Evolutionary conservation across 192 early-diverging fungal species (phyloP), one percentile per base, ranked within the genome.

Genomic region (Linnemannia elongata): DNA sequence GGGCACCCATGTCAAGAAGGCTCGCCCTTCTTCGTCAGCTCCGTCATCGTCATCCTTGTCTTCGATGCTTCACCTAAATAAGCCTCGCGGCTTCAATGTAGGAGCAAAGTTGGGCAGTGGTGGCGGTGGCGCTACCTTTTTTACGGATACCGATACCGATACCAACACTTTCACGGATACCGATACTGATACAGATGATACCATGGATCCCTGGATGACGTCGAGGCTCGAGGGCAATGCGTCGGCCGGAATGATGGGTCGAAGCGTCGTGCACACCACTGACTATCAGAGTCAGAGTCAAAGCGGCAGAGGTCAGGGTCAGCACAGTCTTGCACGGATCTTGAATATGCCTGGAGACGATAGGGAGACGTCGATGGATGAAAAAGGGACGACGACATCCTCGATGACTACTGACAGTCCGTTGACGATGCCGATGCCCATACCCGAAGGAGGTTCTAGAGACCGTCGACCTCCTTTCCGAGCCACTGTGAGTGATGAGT

Each of bases 81-180:
- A 66, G 13, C 27, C 60, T 30, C 60, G 30, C 13, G 30, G 24
- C 13, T 17, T 66, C 13, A 66, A 33, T 30, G 6, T 30, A 66
- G 60, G 60, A 33, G 30, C 30, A 12, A 33, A 13, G 60, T 2
- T 60, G 24, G 6, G 55, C n/a, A 60, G 60, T 2, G 10, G 18
- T 55, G 54, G 54, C 24, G 4, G 27, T 8, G 45, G 42, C 35
- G 52, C 8, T 1, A 4, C 55, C 7, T 33, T 77, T 6, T 36
- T 57, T 6, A 77, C 75, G 2, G 86, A 90, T 27, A 82, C 81
- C 12, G 89, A 88, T 7, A 80, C 81, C 13, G 87, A 85, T 35
- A 55, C 80, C n/a, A 74, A 77, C 36, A 55, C 82, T 3, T 52
- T 69, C 15, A 80, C 84, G 17, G 86, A 90, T 45, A 86, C 87